phyloP scores from a whole-genome alignment of 208 protist genomes.

The Crithidia bombi region DNA sequence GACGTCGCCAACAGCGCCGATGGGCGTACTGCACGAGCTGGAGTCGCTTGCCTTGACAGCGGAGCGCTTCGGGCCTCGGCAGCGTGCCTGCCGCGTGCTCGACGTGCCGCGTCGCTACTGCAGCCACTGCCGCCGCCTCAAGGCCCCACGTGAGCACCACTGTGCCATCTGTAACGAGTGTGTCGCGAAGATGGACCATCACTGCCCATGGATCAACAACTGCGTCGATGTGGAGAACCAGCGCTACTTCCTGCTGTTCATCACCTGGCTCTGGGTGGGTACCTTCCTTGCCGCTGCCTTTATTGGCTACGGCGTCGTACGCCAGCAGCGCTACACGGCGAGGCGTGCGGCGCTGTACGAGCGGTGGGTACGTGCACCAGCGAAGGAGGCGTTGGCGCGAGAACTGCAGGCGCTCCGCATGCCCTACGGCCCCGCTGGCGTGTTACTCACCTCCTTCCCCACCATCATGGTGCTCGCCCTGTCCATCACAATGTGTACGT shows the following conservation, averaged over 20 bases:
- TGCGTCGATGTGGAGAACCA: slow-evolving; percentile 88
- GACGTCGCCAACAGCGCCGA: background rate
- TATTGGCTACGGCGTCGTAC: slow-evolving; percentile 33
- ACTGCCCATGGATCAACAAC: slow-evolving; percentile 92
- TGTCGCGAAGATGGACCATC: slow-evolving; percentile 88
- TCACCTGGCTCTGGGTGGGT: slow-evolving; percentile 60
- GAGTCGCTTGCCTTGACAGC: slow-evolving; percentile 34
- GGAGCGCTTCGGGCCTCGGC: slow-evolving; percentile 33
- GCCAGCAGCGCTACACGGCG: slow-evolving; percentile 33
- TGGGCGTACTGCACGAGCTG: slow-evolving; percentile 40
- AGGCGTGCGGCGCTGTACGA: background rate
- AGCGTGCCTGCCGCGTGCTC: slow-evolving; percentile 51
- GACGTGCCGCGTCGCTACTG: slow-evolving; percentile 74
- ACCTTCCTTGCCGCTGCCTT: slow-evolving; percentile 37
- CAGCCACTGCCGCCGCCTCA: slow-evolving; percentile 63
- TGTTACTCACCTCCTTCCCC: slow-evolving; percentile 35
- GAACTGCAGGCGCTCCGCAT: slow-evolving; percentile 17
- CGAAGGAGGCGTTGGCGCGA: slow-evolving; percentile 3
- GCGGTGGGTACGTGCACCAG: slow-evolving; percentile 11
- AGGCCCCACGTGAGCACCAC: slow-evolving; percentile 90
- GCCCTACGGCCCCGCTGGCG: slow-evolving; percentile 40
- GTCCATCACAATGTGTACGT: slow-evolving; percentile 46
- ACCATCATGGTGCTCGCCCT: slow-evolving; percentile 41
- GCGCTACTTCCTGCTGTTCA: slow-evolving; percentile 79
- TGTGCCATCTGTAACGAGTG: slow-evolving; percentile 80